A percentile compares a stretch with the other conserved stretches of the same genome.
Conservation (phyloP, 768 basidiomycete genomes). For the Suillus cothurnatus region DNA sequence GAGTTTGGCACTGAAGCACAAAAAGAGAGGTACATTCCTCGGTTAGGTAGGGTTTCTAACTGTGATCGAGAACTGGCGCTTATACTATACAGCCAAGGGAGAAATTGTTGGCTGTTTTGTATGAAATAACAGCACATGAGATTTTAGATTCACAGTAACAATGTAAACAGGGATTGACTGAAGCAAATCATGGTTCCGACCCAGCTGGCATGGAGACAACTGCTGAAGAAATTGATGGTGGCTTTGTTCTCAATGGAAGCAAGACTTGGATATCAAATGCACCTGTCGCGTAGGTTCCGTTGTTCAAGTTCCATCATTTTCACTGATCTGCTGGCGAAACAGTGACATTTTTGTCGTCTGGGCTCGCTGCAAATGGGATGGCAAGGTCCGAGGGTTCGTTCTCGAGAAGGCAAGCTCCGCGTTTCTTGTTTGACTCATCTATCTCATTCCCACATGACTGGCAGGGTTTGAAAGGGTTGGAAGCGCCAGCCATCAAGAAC, state of each 20-base stretch:
- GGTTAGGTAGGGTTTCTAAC: slow-evolving; percentile 55
- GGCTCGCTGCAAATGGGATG: slow-evolving; percentile 95
- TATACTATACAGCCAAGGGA: slow-evolving; percentile 60
- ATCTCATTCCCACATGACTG: slow-evolving; percentile 4
- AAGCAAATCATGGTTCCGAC: slow-evolving; percentile 97
- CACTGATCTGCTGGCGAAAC: slow-evolving; percentile 14
- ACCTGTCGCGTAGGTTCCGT: slow-evolving; percentile 72
- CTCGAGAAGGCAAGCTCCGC: slow-evolving; percentile 71
- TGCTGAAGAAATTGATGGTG: slow-evolving; percentile 82
- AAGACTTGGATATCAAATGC: slow-evolving; percentile 99
- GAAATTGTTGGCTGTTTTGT: slow-evolving; percentile 94
- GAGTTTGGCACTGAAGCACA: slow-evolving; percentile 89
- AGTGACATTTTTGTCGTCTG: slow-evolving; percentile 92
- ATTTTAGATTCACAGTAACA: slow-evolving; percentile 7
- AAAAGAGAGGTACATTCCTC: slow-evolving; percentile 88
- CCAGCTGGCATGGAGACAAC: slow-evolving; percentile 97
- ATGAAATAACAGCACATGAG: slow-evolving; percentile 32
- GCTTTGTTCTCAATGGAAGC: slow-evolving; percentile 84
- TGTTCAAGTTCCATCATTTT: slow-evolving; percentile 6
- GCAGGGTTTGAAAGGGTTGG: slow-evolving; percentile 82
- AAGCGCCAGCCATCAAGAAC: slow-evolving; percentile 88
- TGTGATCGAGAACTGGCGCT: slow-evolving; percentile 2
- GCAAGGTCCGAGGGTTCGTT: slow-evolving; percentile 86
- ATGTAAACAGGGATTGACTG: slow-evolving; percentile 77
- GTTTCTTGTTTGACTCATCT: background rate